Percentiles rank a stretch among this genome's conserved stretches.
These are phyloP conservation scores for Ensete glaucum DNA, from an alignment of 176 grass and related monocot species.

Conservation along the genomic window DNA sequence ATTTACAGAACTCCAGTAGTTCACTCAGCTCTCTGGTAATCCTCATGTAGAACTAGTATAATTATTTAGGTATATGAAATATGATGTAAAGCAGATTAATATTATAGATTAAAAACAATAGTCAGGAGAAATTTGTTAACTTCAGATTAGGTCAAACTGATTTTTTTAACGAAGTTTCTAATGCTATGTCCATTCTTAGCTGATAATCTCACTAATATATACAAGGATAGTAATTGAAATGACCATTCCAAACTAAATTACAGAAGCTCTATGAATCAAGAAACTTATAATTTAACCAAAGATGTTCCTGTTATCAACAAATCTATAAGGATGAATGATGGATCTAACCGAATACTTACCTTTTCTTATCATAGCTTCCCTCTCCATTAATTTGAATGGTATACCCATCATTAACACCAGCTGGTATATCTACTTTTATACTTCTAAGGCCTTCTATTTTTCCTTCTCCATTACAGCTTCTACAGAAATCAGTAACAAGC, in stretches of 20 bases:
- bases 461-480: slow-evolving; percentile 55
- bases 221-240: background rate
- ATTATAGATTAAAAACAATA: background rate
- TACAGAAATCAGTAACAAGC: slow-evolving; percentile 68
- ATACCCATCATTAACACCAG: slow-evolving; percentile 69
- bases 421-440: slow-evolving; percentile 64
- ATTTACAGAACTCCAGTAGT: no score
- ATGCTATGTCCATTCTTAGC: background rate
- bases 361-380: slow-evolving; percentile 71
- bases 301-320: background rate
- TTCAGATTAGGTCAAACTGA: background rate
- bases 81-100: background rate
- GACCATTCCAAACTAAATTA: background rate
- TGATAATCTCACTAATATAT: background rate
- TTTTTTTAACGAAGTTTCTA: background rate
- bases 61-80: background rate
- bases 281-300: background rate
- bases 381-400: slow-evolving; percentile 57
- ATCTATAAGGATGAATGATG: background rate
- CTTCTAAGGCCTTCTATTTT: slow-evolving; percentile 39
- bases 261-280: background rate
- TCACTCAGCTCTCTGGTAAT: no score
- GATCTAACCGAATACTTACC: slow-evolving; percentile 23
- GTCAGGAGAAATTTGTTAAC: background rate
- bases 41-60: no score